Evolutionary conservation across 1,284 basidiomycete species (phyloP).

Genomic region (Rhodotorula sp.): DNA sequence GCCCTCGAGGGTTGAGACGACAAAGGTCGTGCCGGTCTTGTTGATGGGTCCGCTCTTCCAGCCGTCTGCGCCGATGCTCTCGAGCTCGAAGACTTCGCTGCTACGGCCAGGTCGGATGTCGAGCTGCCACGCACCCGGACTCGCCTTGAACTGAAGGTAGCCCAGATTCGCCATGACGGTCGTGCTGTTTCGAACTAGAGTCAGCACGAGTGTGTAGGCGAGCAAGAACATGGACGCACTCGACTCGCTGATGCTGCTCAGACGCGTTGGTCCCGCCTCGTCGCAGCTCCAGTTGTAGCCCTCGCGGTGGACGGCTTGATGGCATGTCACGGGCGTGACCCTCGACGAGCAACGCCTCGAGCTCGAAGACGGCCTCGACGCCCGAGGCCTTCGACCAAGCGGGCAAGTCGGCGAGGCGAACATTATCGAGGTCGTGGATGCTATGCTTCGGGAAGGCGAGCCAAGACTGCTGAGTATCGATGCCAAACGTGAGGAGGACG

Average conservation of each 20-base stretch:
- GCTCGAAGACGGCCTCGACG: conserved; percentile 77
- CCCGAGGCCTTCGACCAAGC: conserved; percentile 49
- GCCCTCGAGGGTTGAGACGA: conserved; percentile 81
- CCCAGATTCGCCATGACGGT: conserved; percentile 89
- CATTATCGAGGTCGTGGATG: conserved; percentile 91
- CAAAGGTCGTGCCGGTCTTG: conserved; percentile 62
- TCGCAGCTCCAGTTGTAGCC: conserved; percentile 74
- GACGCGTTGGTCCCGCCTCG: conserved; percentile 53
- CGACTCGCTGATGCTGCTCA: conserved; percentile 63
- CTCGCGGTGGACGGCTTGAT: conserved; percentile 66
- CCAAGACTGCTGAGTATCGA: conserved; percentile 89
- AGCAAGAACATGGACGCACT: conserved; percentile 5
- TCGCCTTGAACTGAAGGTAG: conserved; percentile 92
- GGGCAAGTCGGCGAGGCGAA: conserved; percentile 71
- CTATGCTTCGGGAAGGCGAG: conserved; percentile 85
- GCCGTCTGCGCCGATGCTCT: conserved; percentile 68
- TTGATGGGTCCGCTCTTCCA: conserved; percentile 72
- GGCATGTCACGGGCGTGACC: conserved; percentile 80
- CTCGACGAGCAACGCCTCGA: conserved; percentile 89
- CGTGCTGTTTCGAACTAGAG: conserved; percentile 32
- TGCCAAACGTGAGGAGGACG: conserved; percentile 83
- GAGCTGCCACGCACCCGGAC: conserved; percentile 80
- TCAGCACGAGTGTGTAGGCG: conserved; percentile 14
- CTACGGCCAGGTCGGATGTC: conserved; percentile 73
- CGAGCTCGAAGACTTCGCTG: conserved; percentile 73